phyloP scores from a whole-genome alignment of 2,329 filamentous ascomycete species.

The Davidsoniella australis region DNA sequence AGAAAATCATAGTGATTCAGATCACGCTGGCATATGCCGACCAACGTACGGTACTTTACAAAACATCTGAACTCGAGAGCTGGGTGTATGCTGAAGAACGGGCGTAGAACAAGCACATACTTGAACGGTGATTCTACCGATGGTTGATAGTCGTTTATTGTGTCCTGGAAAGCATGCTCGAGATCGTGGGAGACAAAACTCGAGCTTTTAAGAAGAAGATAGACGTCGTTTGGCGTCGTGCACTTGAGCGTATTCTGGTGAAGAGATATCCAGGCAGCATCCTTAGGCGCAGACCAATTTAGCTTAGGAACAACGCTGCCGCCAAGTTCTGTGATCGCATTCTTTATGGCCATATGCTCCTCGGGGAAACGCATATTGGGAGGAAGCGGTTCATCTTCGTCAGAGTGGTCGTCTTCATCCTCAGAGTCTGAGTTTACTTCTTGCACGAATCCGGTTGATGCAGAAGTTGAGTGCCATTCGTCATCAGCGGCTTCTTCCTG shows the following conservation, averaged over 20 bases:
- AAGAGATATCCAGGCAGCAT: slow-evolving; percentile 79
- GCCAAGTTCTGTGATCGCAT: slow-evolving; percentile 63
- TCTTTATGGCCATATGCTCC: slow-evolving; percentile 59
- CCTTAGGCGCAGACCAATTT: slow-evolving; percentile 95
- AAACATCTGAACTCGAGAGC: slow-evolving; percentile 93
- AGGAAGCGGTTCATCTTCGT: slow-evolving; percentile 22
- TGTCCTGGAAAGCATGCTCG: slow-evolving; percentile 77
- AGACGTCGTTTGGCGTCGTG: slow-evolving; percentile 74
- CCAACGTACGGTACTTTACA: slow-evolving; percentile 62
- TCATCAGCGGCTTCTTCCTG: slow-evolving; percentile 42
- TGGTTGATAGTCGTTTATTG: slow-evolving; percentile 24
- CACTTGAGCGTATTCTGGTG: slow-evolving; percentile 85
- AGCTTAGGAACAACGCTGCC: slow-evolving; percentile 82
- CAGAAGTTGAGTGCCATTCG: slow-evolving; percentile 24
- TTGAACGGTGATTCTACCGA: slow-evolving; percentile 33
- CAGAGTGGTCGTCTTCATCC: slow-evolving; percentile 23
- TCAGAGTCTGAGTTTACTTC: slow-evolving; percentile 29
- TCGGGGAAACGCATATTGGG: slow-evolving; percentile 47
- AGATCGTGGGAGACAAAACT: slow-evolving; percentile 91
- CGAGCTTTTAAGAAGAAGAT: slow-evolving; percentile 82
- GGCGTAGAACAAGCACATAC: slow-evolving; percentile 70
- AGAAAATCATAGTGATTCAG: slow-evolving; percentile 83
- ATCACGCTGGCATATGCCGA: slow-evolving; percentile 78
- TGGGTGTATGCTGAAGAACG: slow-evolving; percentile 77
- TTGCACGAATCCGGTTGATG: slow-evolving; percentile 18